A percentile compares a stretch with the other conserved stretches of the same genome.
Conservation (phyloP, 768 basidiomycete genomes). For the Tricholoma matsutake region DNA sequence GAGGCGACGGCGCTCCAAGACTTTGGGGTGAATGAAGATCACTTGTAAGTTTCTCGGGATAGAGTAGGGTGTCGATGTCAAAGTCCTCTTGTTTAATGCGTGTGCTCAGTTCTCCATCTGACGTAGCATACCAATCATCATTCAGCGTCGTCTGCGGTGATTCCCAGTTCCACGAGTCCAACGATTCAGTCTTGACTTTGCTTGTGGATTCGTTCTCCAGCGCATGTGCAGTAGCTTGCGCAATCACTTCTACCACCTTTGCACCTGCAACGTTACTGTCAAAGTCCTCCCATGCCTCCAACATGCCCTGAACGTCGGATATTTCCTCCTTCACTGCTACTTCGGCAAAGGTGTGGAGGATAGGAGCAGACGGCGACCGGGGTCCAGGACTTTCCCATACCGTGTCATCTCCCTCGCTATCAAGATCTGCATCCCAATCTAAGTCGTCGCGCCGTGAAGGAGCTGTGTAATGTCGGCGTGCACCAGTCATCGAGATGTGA, state of each 20-base stretch:
- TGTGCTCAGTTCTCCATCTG: slow-evolving; percentile 28
- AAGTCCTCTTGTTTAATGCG: slow-evolving; percentile 48
- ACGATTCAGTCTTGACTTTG: slow-evolving; percentile 42
- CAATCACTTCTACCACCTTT: slow-evolving; percentile 41
- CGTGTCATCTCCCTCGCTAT: slow-evolving; percentile 60
- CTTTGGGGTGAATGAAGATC: slow-evolving; percentile 18
- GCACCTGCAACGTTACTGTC: slow-evolving; percentile 42
- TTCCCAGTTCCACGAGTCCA: slow-evolving; percentile 47
- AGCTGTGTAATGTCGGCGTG: slow-evolving; percentile 30
- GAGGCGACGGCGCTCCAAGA: slow-evolving; percentile 25
- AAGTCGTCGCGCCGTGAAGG: slow-evolving; percentile 28
- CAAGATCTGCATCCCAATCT: slow-evolving; percentile 44
- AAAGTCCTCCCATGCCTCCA: slow-evolving; percentile 70
- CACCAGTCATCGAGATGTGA: slow-evolving; percentile 41
- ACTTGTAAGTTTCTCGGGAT: slow-evolving; percentile 23
- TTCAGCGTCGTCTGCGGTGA: slow-evolving; percentile 19
- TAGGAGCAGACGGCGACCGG: slow-evolving; percentile 58
- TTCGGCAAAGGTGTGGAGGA: slow-evolving; percentile 23
- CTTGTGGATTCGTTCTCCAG: slow-evolving; percentile 26
- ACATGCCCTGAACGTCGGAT: slow-evolving; percentile 57
- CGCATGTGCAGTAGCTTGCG: slow-evolving; percentile 32
- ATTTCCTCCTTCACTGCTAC: slow-evolving; percentile 57
- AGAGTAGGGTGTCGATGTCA: slow-evolving; percentile 37
- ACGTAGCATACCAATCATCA: slow-evolving; percentile 26
- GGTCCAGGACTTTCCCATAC: slow-evolving; percentile 65